Base-by-base conservation (phyloP, 2,329 filamentous ascomycete genomes). In the Ophiostoma tasmaniense region DNA sequence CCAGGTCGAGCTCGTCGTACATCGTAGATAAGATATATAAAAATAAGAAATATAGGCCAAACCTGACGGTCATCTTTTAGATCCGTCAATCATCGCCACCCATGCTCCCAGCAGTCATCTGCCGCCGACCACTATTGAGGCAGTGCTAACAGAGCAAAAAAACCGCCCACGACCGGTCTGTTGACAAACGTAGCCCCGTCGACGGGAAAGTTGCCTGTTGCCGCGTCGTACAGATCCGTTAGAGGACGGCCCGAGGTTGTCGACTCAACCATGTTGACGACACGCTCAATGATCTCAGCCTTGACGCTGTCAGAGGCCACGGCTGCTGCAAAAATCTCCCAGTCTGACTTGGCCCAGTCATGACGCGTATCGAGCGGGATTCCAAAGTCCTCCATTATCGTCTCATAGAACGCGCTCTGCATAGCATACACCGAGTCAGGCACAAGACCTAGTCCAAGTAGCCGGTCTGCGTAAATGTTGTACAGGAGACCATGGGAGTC, bases 241-340 rank as follows among this genome's bases (percentile, higher is more conserved):
- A 94, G 85, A 0, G 91, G 85, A 10, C 85, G 81, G 77, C 92
- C 87, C 0, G 87, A 91, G 1, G 79, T 80, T 1, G 92, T 96
- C 75, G 89, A 85, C 73, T 89, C 89, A 74, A 96, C 82, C 90
- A 91, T 96, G 69, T 79, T 80, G 1, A 90, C 90, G 62, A 94
- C 84, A 45, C 86, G 84, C 66, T 86, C 81, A 67, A 94, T 81
- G 73, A 96, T 90, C 76, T 88, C 82, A 13, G 82, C 78, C 68
- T 87, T 83, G 1, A 90, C 90, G 37, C 81, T 78, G 67, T 81
- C 77, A 59, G 83, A 83, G 0, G 90, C 85, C 13, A 93, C 88
- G 11, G 92, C 89, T n/a, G 92, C 92, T 5, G 87, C 86, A 80
- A 93, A 93, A 76, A 95, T 87, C 76, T 93, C 88, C 92, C 92